phyloP scores from a whole-genome alignment of 2,329 filamentous ascomycete species.

The Beauveria brongniartii region DNA sequence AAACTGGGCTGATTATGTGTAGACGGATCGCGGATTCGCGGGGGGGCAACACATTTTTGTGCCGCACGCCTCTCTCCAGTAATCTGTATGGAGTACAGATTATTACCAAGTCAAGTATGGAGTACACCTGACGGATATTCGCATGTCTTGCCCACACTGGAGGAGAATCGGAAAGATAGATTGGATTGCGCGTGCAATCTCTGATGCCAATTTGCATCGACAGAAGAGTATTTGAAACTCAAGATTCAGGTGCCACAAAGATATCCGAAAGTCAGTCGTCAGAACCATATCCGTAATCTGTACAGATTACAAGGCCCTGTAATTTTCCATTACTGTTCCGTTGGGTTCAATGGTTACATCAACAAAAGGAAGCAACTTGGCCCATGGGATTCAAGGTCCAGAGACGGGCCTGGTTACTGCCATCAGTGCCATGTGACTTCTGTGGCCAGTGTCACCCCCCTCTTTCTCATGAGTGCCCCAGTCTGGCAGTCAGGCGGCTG shows the following conservation, averaged over 20 bases:
- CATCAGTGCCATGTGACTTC: constrained; percentile 5
- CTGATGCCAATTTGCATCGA: constrained; percentile 3
- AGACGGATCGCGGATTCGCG: constrained; percentile 1
- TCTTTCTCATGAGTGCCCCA: not conserved
- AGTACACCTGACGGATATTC: too few relatives aligned
- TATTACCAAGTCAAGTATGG: too few relatives aligned
- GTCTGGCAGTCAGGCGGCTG: not conserved
- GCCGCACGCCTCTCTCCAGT: not conserved
- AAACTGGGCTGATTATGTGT: not conserved
- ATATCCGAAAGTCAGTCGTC: too few relatives aligned
- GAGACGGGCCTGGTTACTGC: not conserved
- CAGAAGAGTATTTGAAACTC: not conserved
- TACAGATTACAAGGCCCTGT: not conserved
- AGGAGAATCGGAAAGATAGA: constrained; percentile 6
- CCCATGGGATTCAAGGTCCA: not conserved
- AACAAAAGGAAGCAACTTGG: not conserved
- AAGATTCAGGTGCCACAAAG: not conserved
- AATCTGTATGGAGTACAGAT: too few relatives aligned
- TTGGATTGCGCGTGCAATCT: constrained; percentile 7
- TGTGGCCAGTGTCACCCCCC: not conserved
- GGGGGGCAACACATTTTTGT: not conserved
- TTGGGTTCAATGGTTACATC: constrained; percentile 8
- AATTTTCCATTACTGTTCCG: not conserved
- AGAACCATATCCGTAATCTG: too few relatives aligned
- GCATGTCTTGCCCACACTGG: not conserved